Base-by-base conservation (phyloP, 202 grass and related monocot species). In the Cymbopogon flexuosus region DNA sequence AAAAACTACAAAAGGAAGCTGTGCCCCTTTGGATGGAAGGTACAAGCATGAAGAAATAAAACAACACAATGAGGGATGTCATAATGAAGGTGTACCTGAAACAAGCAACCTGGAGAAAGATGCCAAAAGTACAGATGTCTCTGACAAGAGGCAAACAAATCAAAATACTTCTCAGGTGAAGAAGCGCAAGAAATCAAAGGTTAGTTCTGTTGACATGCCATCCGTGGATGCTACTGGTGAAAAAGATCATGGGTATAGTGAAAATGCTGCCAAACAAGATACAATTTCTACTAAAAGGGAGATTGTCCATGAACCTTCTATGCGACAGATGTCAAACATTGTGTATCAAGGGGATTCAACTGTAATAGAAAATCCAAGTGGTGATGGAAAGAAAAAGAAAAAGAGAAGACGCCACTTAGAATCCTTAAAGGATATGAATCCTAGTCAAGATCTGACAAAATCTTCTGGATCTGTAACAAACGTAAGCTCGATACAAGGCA, bases 381-480 rank as follows among this genome's bases (percentile, higher is more conserved):
- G 54, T 85, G 78, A 81, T 87, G 67, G 78, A 33, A 97, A 82
- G 84, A 78, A 64, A 78, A 91, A 83, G 82, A 93, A 88, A 80
- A 97, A 46, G 62, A 90, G 60, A 74, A 89, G 41, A 65, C 74
- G 3, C 27, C 34, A 15, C 9, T 77, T 80, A 35, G 76, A 87
- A 86, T 84, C 80, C 34, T 87, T 51, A 39, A 86, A 76, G 43
- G 52, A 51, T 78, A 40, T 27, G 78, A 79, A 65, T 81, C 40
- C 67, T 86, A 79, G 27, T 85, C 82, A 88, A 66, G 78, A 83
- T 62, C 43, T 47, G 56, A 36, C 37, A 84, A 86, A 86, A 77
- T 72, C 75, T 52, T 81, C 82, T 82, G 72, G 33, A 62, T 33
- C 74, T 54, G 40, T 62, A 69, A 58, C 65, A 30, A 60, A 73